Evolutionary conservation across 2,329 filamentous ascomycete species (phyloP).

Genomic region (Penicillium sp.): DNA sequence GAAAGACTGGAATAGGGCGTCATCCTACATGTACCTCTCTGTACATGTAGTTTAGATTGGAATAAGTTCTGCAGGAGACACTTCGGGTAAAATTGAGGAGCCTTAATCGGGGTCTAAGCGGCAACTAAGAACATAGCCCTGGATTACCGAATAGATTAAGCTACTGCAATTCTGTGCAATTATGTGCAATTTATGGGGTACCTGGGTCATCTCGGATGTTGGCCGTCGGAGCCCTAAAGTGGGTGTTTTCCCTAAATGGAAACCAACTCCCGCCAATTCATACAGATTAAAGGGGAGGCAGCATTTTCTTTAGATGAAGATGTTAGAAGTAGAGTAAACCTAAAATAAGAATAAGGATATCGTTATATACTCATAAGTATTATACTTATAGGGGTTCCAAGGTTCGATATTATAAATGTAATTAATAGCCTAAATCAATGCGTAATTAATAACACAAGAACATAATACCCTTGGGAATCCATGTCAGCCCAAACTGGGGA

Average conservation of each 20-base stretch:
- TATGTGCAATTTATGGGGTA: not conserved
- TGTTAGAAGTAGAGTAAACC: not conserved
- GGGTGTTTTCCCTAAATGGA: not conserved
- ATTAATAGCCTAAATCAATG: not conserved
- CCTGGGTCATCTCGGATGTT: not conserved
- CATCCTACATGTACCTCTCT: no score
- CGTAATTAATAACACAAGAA: not conserved
- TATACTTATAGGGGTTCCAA: no score
- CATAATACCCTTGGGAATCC: not conserved
- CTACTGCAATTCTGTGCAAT: not conserved
- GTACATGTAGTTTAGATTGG: not conserved
- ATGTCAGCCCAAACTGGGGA: not conserved
- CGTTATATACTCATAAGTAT: not conserved
- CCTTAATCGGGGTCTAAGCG: not conserved
- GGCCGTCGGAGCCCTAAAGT: slow-evolving; percentile 9
- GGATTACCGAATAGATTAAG: not conserved
- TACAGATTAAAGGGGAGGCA: not conserved
- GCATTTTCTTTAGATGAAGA: not conserved
- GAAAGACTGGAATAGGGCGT: not conserved
- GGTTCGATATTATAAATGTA: not conserved
- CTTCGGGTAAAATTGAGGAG: not conserved
- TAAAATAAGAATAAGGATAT: not conserved
- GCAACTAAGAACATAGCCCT: not conserved
- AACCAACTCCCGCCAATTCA: not conserved
- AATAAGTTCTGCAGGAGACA: not conserved